phyloP scores from a whole-genome alignment of 768 basidiomycete genomes.

The Lactifluus hygrophoroides region DNA sequence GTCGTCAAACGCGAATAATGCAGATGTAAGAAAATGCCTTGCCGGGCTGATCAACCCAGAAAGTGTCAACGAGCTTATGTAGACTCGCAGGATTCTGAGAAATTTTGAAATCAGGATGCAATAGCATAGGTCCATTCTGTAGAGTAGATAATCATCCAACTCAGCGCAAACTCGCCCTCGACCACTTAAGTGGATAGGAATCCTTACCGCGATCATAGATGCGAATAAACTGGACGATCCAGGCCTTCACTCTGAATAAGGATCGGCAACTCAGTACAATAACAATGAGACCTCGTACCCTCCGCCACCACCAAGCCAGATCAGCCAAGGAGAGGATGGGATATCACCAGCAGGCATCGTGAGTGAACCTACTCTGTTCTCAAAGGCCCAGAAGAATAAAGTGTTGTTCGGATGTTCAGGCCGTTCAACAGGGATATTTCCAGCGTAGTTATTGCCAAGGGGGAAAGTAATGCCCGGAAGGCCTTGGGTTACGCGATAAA shows the following conservation, averaged over 20 bases:
- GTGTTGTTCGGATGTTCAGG: slow-evolving; percentile 31
- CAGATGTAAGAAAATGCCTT: neutral
- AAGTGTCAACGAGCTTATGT: slow-evolving; percentile 52
- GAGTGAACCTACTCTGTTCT: slow-evolving; percentile 31
- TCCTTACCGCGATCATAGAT: slow-evolving; percentile 44
- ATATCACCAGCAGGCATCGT: slow-evolving; percentile 24
- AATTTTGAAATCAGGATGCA: slow-evolving; percentile 43
- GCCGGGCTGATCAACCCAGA: slow-evolving; percentile 71
- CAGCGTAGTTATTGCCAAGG: slow-evolving; percentile 30
- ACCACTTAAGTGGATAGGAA: neutral
- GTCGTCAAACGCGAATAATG: neutral
- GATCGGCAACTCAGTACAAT: neutral
- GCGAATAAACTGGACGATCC: slow-evolving; percentile 65
- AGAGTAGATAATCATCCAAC: neutral
- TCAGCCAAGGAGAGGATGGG: slow-evolving; percentile 29
- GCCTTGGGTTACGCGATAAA: slow-evolving; percentile 30
- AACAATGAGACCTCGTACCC: slow-evolving; percentile 3
- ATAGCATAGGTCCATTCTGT: slow-evolving; percentile 63
- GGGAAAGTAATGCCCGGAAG: slow-evolving; percentile 30
- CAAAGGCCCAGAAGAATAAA: slow-evolving; percentile 36
- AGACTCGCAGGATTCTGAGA: slow-evolving; percentile 48
- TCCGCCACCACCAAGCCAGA: slow-evolving; percentile 33
- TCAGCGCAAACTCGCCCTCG: neutral
- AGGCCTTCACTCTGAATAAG: slow-evolving; percentile 32
- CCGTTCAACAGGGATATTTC: slow-evolving; percentile 29